Conservation (phyloP, 1,139 yeast species). For the Pichia norvegensis region DNA sequence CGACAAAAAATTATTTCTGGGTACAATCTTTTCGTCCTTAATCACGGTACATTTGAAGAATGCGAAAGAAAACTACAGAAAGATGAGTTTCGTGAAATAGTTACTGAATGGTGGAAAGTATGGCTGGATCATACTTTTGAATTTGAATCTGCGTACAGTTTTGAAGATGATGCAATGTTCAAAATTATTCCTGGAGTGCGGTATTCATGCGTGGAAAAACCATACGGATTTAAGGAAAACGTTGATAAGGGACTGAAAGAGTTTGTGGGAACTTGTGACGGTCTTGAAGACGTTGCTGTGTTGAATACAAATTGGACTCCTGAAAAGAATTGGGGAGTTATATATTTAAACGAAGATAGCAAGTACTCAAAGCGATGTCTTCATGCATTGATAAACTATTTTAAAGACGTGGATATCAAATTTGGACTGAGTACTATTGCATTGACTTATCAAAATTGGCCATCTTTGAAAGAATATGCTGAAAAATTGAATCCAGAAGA, state of each 20-base stretch:
- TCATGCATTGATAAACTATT: constrained; percentile 15
- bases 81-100: neutral
- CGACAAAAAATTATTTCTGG: constrained; percentile 18
- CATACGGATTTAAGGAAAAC: constrained; percentile 26
- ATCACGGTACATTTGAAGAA: constrained; percentile 19
- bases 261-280: constrained; percentile 10
- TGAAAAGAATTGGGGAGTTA: constrained; percentile 25
- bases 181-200: constrained; percentile 22
- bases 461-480: constrained; percentile 20
- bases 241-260: constrained; percentile 16
- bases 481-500: constrained; percentile 12
- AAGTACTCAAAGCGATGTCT: constrained; percentile 4
- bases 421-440: constrained; percentile 25
- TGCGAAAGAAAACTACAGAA: neutral
- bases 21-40: constrained; percentile 20
- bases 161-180: constrained; percentile 22
- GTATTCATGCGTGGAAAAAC: constrained; percentile 22
- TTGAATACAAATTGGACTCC: constrained; percentile 26
- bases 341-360: constrained; percentile 13
- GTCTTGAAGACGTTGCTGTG: constrained; percentile 19
- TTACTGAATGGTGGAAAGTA: constrained; percentile 25
- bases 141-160: constrained; percentile 17
- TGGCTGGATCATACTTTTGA: constrained; percentile 25
- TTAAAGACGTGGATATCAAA: constrained; percentile 24
- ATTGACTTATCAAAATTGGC: constrained; percentile 20